Evolutionary conservation across 306 rosid species (phyloP), one percentile per base, ranked within the genome.

Genomic region (Corylus americana): DNA sequence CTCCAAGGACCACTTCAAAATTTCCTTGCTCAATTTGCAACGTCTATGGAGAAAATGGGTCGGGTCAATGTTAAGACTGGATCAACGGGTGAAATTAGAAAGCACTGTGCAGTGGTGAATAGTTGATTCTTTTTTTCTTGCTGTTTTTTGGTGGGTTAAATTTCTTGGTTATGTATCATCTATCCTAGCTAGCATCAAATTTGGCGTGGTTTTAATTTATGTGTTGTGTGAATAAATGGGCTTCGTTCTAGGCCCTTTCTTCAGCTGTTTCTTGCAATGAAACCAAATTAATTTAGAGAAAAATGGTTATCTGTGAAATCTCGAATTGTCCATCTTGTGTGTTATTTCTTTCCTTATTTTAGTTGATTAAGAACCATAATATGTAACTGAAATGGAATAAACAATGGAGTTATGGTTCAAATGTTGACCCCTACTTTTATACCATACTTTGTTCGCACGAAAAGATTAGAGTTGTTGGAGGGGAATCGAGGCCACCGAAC

Each of bases 41-140:
- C 14, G 31, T 86, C 98, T 7, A 82, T 90, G 85, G 97, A 90
- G 90, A 92, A 91, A 85, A 89, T 95, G 98, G 93, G 96, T 11
- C 63, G 85, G 77, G 8, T 88, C 67, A 80, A 79, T 0, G 92
- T 90, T 0, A 95, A 92, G 89, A 95, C 97, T 0, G 98, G 97
- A 8, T 70, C 94, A 8, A 68, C 79, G 20, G 98, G 98, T 29
- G 89, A 91, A 86, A 92, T 95, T 61, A 93, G 98, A 85, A 95
- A 88, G 85, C 86, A 81, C 0, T 95, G 98, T 83, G 93, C 88
- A 7, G 7, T 88, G 55, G 91, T 91, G 29, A 94, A 94, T 85
- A 86, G 86, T 57, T 88, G 80, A 63, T 54, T 17, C 42, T 17
- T 35, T 80, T 49, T 47, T 18, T 35, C 17, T 14, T 75, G 31